Percentiles rank a stretch among this genome's conserved stretches.
Evolutionary conservation across 1,139 yeast genomes (phyloP).

Genomic region (Suhomyces panamericanus): DNA sequence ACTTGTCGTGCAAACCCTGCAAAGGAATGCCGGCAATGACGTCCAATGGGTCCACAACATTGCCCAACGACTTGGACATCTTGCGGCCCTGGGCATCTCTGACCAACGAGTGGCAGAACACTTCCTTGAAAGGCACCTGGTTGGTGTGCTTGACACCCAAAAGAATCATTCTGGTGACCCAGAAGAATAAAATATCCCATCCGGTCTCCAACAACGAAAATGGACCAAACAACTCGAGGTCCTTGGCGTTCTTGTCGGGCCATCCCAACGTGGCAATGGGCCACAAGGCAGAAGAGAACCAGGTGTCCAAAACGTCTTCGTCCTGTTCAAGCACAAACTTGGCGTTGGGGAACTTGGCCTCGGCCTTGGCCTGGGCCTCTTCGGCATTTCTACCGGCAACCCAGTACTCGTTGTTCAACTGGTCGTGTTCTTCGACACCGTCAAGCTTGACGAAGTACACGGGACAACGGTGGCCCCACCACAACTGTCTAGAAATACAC

Average conservation of each 20-base stretch:
- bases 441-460: slow-evolving; percentile 85
- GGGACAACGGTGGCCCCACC: slow-evolving; percentile 99
- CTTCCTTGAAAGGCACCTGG: slow-evolving; percentile 89
- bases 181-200: slow-evolving; percentile 98
- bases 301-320: slow-evolving; percentile 96
- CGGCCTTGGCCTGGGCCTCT: slow-evolving; percentile 86
- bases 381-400: slow-evolving; percentile 80
- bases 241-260: slow-evolving; percentile 73
- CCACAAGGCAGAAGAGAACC: slow-evolving; percentile 99
- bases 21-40: slow-evolving; percentile 87
- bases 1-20: slow-evolving; percentile 76
- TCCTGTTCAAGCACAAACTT: slow-evolving; percentile 85
- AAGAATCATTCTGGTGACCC: slow-evolving; percentile 97
- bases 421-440: slow-evolving; percentile 57
- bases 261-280: slow-evolving; percentile 96
- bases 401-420: slow-evolving; percentile 76
- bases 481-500: slow-evolving; percentile 98
- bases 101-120: slow-evolving; percentile 96
- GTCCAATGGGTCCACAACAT: slow-evolving; percentile 93
- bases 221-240: slow-evolving; percentile 79
- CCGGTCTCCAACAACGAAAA: slow-evolving; percentile 96
- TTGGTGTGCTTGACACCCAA: slow-evolving; percentile 90
- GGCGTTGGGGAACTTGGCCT: slow-evolving; percentile 65
- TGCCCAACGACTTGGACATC: slow-evolving; percentile 97
- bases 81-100: slow-evolving; percentile 99